Percentiles rank a stretch among this genome's conserved stretches.
Conservation (phyloP, 768 basidiomycete genomes). For the Leccinum disarticulatum region DNA sequence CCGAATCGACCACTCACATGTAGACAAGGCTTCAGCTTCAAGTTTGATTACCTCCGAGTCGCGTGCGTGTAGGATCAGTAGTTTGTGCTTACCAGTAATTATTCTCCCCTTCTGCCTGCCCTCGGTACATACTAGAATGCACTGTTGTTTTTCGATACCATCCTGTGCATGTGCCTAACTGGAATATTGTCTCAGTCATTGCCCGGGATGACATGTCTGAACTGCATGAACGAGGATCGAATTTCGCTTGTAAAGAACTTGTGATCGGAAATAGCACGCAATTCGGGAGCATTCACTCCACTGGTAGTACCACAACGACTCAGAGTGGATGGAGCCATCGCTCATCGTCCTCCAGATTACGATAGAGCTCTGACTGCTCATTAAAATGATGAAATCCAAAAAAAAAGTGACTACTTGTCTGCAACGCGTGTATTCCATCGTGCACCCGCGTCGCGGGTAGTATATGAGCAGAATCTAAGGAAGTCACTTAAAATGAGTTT, state of each 20-base stretch:
- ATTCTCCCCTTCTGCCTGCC: neutral
- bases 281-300: too few species aligned
- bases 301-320: too few species aligned
- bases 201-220: too few species aligned
- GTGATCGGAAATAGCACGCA: too few species aligned
- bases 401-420: neutral
- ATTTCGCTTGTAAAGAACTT: too few species aligned
- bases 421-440: neutral
- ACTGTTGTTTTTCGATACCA: neutral
- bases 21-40: neutral
- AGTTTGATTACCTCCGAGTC: neutral
- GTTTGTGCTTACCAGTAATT: neutral
- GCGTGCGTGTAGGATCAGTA: neutral
- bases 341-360: too few species aligned
- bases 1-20: neutral
- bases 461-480: neutral
- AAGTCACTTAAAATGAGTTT: neutral
- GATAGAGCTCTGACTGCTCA: too few species aligned
- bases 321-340: too few species aligned
- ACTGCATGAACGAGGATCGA: too few species aligned
- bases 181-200: neutral
- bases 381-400: too few species aligned
- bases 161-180: too few species aligned
- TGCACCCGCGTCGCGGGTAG: constrained; percentile 22
- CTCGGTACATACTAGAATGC: neutral